Evolutionary conservation across 140 eudicot genomes (phyloP), one percentile per base, ranked within the genome.

Genomic region (Cichorium intybus): DNA sequence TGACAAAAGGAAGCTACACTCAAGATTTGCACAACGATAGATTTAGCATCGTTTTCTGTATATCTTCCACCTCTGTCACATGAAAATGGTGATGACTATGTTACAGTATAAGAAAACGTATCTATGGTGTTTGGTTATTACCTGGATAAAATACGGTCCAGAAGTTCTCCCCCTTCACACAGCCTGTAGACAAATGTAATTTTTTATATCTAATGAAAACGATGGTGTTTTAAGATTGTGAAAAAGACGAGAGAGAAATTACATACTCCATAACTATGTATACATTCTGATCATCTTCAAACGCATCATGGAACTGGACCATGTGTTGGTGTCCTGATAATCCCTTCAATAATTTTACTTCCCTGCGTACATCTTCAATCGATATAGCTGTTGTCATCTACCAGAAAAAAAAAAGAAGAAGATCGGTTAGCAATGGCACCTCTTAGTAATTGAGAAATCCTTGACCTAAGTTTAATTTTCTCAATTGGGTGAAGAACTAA

Each of bases 381-480:
- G 99, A 82, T 79, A 93, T 88, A 34, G 98, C 90, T 6, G 99
- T 81, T 8, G 95, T 93, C 99, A 88, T 93, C 99, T 93, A 80
- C 21, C 57, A 16, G 43, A 20, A 24, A 15, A 24, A 35, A 52
- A 68, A 51, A 15, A 49, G 34, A 39, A 62, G 7, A 21, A 23
- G 26, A 35, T 5, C 23, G 4, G 34, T 62, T 41, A 62, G 6
- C 10, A n/a, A n/a, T n/a, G n/a, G n/a, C n/a, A n/a, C n/a, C n/a
- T n/a, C n/a, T n/a, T n/a, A n/a, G n/a, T n/a, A n/a, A n/a, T n/a
- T n/a, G n/a, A n/a, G n/a, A n/a, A n/a, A n/a, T n/a, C n/a, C n/a
- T n/a, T n/a, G n/a, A n/a, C n/a, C 2, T 3, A 35, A 35, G 15
- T 10, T 24, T 4, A 65, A 2, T 24, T n/a, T 16, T 28, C 16